Percentiles rank a stretch among this genome's conserved stretches.
These are phyloP conservation scores for Thalassiosira oceanica DNA, from an alignment of 352 stramenopile genomes.

Conservation along the genomic window DNA sequence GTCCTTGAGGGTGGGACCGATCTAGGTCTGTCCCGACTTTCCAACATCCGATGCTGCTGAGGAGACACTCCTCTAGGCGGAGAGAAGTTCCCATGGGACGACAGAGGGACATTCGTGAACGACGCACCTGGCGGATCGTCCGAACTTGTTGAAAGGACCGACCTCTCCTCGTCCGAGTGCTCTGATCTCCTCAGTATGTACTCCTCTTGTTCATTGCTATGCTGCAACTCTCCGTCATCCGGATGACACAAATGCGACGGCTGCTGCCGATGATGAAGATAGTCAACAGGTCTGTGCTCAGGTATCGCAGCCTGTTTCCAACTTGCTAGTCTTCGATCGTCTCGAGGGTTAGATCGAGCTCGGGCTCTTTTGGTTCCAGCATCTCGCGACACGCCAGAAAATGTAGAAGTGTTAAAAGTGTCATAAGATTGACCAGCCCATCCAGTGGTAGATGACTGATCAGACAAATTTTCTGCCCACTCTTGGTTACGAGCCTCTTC, in stretches of 20 bases:
- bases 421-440: too few species aligned
- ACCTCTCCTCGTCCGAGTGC: slow-evolving; percentile 4
- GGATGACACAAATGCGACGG: not conserved
- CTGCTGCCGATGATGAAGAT: not conserved
- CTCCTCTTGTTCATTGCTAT: not conserved
- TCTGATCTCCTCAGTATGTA: not conserved
- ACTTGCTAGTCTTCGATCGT: slow-evolving; percentile 12
- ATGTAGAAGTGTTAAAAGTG: too few species aligned
- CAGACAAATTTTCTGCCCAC: too few species aligned
- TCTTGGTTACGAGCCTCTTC: too few species aligned
- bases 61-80: too few species aligned
- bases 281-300: slow-evolving; percentile 20
- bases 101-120: slow-evolving; percentile 21
- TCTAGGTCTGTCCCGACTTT: too few species aligned
- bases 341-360: slow-evolving; percentile 26
- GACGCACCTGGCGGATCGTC: slow-evolving; percentile 38
- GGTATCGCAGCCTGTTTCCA: slow-evolving; percentile 10
- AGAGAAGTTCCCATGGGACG: too few species aligned
- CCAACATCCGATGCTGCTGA: too few species aligned
- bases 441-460: too few species aligned
- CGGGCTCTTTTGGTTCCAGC: not conserved
- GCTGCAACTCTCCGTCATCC: not conserved
- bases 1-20: too few species aligned
- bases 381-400: too few species aligned
- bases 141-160: slow-evolving; percentile 22